Percentiles rank a stretch among this genome's conserved stretches.
phyloP scores from a whole-genome alignment of 139 green algal species.

The Auxenochlorella protothecoides region DNA sequence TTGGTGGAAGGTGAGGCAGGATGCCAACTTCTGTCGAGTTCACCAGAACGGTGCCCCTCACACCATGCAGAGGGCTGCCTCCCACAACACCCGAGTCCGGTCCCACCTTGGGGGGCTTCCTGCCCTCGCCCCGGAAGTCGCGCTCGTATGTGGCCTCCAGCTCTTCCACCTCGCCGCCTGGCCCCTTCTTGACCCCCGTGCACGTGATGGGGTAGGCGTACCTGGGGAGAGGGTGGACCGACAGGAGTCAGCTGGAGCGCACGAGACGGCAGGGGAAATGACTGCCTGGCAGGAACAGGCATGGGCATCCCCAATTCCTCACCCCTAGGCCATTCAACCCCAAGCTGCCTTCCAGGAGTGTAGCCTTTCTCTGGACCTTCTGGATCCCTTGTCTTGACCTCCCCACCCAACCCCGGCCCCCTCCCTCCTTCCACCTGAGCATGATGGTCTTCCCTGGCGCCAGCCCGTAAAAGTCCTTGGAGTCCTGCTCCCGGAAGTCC shows the following conservation, averaged over 20 bases:
- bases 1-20: no score
- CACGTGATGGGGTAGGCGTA: slow-evolving; percentile 86
- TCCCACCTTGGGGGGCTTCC: slow-evolving; percentile 72
- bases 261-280: background rate
- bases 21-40: no score
- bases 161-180: slow-evolving; percentile 47
- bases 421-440: slow-evolving; percentile 52
- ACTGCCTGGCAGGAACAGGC: no score
- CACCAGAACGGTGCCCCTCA: no score
- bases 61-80: no score
- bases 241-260: background rate
- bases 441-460: slow-evolving; percentile 88
- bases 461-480: slow-evolving; percentile 90
- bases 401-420: background rate
- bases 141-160: slow-evolving; percentile 48
- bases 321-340: no score
- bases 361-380: no score
- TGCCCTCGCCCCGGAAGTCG: slow-evolving; percentile 23
- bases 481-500: slow-evolving; percentile 85
- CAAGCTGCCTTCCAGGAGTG: no score
- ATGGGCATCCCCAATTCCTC: no score
- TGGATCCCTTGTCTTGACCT: no score
- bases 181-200: slow-evolving; percentile 41
- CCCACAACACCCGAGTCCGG: no score
- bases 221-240: slow-evolving; percentile 24